Base-by-base conservation (phyloP, 768 basidiomycete species). In the Collybia sp. region DNA sequence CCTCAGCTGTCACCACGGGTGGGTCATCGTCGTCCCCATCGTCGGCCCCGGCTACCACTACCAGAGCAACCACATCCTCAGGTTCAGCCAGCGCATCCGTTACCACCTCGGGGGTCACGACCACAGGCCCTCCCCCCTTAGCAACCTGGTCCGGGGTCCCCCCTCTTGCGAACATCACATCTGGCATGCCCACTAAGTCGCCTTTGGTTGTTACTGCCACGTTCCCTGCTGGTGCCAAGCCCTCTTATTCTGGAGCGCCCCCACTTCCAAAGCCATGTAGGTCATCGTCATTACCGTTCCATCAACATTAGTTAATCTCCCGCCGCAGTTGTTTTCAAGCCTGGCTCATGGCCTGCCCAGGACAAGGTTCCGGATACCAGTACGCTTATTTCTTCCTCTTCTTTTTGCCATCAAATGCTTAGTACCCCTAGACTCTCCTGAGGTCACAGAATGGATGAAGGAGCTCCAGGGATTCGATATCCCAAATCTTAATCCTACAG, bases 391-490 rank as follows among this genome's bases (percentile, higher is more conserved):
- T 19, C 9, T 43, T 48, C 16, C 40, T 25, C 3, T 30, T 12
- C 34, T 16, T 40, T 16, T 30, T 30, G 12, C 4, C 13, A 30
- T n/a, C 30, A 45, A 16, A 36, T 32, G 1, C 18, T 43, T 2
- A 42, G 13, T 15, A 40, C 39, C 34, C 13, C 4, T 44, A 77
- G 81, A 75, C 60, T 79, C 81, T 6, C 55, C 68, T 1, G 76
- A 89, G 48, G 87, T 93, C n/a, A 50, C 72, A 31, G 56, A 70
- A 49, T 93, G 90, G 90, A 66, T 91, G 78, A 71, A 77, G 55
- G 86, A 91, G 57, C 71, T 93, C 18, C 71, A 88, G 18, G 84
- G 86, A 1, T 71, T 71, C 47, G 43, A 81, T 49, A 86, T 93
- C 48, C 92, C 92, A 1, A 54, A 80, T 48, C 54, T 86, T 17